Evolutionary conservation across 805 yeast species (phyloP), one percentile per base, ranked within the genome.

Genomic region (Myxozyma mucilagina): DNA sequence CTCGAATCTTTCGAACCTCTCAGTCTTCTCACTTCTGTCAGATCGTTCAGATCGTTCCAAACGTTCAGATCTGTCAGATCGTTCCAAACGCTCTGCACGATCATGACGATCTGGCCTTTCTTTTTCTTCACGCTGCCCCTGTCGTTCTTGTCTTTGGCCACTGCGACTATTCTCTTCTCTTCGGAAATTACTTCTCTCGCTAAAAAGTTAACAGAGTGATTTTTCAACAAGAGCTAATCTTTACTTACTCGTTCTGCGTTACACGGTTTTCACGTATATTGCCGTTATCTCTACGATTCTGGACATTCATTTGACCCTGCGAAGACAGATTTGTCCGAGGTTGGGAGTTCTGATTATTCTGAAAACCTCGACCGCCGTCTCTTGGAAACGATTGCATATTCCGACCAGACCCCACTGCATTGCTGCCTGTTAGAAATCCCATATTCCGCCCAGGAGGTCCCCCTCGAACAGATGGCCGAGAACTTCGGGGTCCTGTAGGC

Each of bases 401-500:
- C 13, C 16, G 44, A 9, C 44, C 44, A 8, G 20, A n/a, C 8
- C 44, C 16, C 44, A 41, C 16, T 7, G 44, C 44, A 41, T 13
- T 41, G 16, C 13, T 35, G 9, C 44, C 44, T 7, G 8, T n/a
- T 6, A n/a, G 20, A 41, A 14, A 41, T 14, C 20, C n/a, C 13
- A 20, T 14, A 13, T 11, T 42, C 34, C 52, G 52, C 16, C 31
- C 36, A 14, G 20, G 36, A 4, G 16, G 45, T n/a, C 56, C 43
- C 32, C 48, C 56, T 29, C 48, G 8, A 9, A n/a, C 34, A 20
- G 52, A n/a, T 13, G 35, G 45, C 39, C 53, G 24, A 5, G 20
- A 18, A 11, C 54, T 41, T 24, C 64, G 52, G 16, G 64, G 64
- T 9, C 53, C 64, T 11, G 58, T 52, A 8, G 64, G 64, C 4